Evolutionary conservation across 257 asterid species (phyloP).

Genomic region (Solanum piurae): DNA sequence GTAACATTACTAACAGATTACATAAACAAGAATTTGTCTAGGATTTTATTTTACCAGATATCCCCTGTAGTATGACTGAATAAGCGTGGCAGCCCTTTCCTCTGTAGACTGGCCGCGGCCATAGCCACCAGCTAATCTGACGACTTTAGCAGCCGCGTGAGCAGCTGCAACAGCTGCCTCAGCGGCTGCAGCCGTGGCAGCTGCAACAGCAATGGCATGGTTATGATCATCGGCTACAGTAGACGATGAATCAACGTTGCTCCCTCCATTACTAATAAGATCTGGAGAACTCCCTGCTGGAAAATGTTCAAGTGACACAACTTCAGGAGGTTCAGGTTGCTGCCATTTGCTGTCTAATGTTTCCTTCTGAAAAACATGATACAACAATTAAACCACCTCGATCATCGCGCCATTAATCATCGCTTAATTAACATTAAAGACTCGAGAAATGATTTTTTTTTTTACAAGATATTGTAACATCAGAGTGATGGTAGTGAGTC

Average conservation of each 20-base stretch:
- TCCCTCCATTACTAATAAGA: conserved; percentile 26
- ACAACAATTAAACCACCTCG: not conserved
- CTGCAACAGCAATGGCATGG: conserved; percentile 70
- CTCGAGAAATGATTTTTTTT: not conserved
- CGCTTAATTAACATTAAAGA: not conserved
- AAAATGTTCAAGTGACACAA: conserved; percentile 74
- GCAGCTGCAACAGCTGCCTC: conserved; percentile 90
- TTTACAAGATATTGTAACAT: not conserved
- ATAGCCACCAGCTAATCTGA: conserved; percentile 52
- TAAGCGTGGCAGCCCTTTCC: conserved; percentile 61
- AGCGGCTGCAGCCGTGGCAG: conserved; percentile 86
- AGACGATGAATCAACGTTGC: conserved; percentile 34
- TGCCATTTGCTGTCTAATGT: conserved; percentile 51
- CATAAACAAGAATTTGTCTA: not conserved
- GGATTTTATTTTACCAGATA: conserved; percentile 43
- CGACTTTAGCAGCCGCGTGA: conserved; percentile 84
- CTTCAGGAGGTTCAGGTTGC: conserved; percentile 75
- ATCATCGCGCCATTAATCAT: not conserved
- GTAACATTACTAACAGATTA: not conserved
- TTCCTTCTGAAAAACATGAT: conserved; percentile 34
- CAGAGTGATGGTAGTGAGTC: not conserved
- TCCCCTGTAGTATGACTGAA: conserved; percentile 82
- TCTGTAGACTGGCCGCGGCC: conserved; percentile 54
- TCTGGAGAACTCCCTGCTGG: conserved; percentile 81
- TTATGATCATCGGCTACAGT: conserved; percentile 40